Conservation (phyloP, 306 rosid species). For the Rosa lucieae region DNA sequence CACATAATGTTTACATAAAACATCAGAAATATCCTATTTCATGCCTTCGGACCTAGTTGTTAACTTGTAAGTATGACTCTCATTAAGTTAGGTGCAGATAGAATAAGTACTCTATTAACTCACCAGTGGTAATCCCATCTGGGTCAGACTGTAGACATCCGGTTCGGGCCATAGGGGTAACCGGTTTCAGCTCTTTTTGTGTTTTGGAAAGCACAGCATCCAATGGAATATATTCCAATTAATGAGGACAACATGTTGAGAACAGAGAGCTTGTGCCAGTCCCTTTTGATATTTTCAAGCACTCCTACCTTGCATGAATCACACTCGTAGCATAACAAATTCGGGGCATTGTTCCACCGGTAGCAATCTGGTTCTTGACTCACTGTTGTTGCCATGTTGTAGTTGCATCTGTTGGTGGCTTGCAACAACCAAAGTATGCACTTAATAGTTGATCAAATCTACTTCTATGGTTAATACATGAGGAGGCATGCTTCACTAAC, state of each 20-base stretch:
- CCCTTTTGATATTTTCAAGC: conserved; percentile 62
- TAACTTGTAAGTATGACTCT: too few relatives aligned
- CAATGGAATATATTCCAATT: conserved; percentile 60
- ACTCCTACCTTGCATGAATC: conserved; percentile 95
- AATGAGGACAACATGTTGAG: conserved; percentile 68
- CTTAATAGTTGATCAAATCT: background rate
- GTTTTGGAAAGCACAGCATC: conserved; percentile 91
- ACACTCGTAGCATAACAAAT: conserved; percentile 81
- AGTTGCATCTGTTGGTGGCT: conserved; percentile 76
- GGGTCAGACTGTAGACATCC: conserved; percentile 77
- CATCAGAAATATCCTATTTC: background rate
- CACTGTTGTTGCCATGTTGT: conserved; percentile 41
- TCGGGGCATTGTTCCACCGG: conserved; percentile 76
- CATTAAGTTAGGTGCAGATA: background rate
- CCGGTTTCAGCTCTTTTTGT: conserved; percentile 66
- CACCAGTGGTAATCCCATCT: conserved; percentile 88
- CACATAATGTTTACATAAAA: background rate
- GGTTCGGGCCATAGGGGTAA: conserved; percentile 69
- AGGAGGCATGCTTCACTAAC: background rate
- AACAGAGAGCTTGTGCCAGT: conserved; percentile 87
- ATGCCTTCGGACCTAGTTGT: background rate
- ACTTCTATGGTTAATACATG: background rate
- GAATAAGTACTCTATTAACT: conserved; percentile 1
- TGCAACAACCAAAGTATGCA: conserved; percentile 49
- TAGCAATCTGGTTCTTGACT: conserved; percentile 78